A percentile compares a stretch with the other conserved stretches of the same genome.
Evolutionary conservation across 2,329 filamentous ascomycete species (phyloP).

Genomic region (Paraconiothyrium sp.): DNA sequence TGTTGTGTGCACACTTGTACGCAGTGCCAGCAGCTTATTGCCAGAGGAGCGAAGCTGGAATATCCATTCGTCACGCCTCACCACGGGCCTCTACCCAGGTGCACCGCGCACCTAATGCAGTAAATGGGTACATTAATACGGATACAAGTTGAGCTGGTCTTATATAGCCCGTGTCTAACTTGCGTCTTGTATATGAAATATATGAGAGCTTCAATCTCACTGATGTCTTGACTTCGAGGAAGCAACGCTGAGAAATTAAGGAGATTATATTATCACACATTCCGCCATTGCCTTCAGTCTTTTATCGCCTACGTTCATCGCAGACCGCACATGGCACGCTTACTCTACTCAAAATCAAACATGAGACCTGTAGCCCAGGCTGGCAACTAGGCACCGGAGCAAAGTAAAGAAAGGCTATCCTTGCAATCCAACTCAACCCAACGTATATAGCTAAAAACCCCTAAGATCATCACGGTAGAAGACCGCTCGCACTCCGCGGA

Average conservation of each 20-base stretch:
- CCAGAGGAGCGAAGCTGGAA: not conserved
- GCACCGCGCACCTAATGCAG: not conserved
- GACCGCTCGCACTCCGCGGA: not conserved
- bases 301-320: not conserved
- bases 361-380: slow-evolving; percentile 4
- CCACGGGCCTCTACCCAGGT: not conserved
- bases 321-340: slow-evolving; percentile 9
- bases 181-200: not conserved
- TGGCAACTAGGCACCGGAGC: slow-evolving; percentile 8
- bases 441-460: slow-evolving; percentile 7
- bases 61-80: slow-evolving; percentile 11
- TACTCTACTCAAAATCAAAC: slow-evolving; percentile 20
- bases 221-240: not conserved
- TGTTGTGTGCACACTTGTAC: not conserved
- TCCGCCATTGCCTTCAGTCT: not conserved
- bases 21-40: not conserved
- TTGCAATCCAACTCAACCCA: not conserved
- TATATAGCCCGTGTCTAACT: not conserved
- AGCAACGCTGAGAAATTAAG: not conserved
- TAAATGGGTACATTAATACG: not conserved
- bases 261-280: slow-evolving; percentile 19
- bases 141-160: not conserved
- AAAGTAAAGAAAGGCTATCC: not conserved
- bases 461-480: not conserved
- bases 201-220: not conserved